phyloP scores from a whole-genome alignment of 1,139 yeast genomes.

The Suhomyces coccinellae region DNA sequence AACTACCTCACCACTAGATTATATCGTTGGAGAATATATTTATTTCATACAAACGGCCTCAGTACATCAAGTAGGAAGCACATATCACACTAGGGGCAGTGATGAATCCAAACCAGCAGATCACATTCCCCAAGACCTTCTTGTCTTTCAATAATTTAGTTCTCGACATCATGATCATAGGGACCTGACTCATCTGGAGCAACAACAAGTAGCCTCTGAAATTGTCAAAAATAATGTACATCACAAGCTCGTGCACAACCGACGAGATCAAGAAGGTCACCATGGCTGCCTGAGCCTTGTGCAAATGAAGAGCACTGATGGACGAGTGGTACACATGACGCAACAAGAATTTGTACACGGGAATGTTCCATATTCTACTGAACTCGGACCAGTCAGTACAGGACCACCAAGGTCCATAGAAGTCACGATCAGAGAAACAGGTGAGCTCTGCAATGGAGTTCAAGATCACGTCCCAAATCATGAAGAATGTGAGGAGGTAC shows the following conservation, averaged over 20 bases:
- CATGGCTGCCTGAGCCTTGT: constrained; percentile 68
- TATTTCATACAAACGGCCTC: not conserved
- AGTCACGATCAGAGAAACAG: constrained; percentile 82
- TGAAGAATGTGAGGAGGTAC: constrained; percentile 76
- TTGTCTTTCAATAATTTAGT: constrained; percentile 52
- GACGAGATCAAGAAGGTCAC: constrained; percentile 83
- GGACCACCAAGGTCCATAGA: constrained; percentile 98
- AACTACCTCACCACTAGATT: too few species aligned
- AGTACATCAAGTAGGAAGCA: constrained; percentile 78
- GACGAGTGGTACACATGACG: constrained; percentile 95
- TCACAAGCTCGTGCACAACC: constrained; percentile 84
- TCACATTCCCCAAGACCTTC: constrained; percentile 69
- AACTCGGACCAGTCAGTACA: constrained; percentile 92
- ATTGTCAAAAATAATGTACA: constrained; percentile 82
- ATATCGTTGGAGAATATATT: too few species aligned
- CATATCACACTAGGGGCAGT: constrained; percentile 90
- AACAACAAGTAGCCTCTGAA: constrained; percentile 76
- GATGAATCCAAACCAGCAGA: constrained; percentile 92
- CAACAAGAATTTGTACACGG: constrained; percentile 87
- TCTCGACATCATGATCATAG: constrained; percentile 56
- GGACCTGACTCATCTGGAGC: constrained; percentile 83
- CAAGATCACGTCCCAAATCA: constrained; percentile 93
- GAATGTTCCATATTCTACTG: constrained; percentile 91
- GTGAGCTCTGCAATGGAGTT: constrained; percentile 89
- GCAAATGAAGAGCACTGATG: constrained; percentile 70